These are phyloP conservation scores for Aplosporella prunicola DNA, from an alignment of 2,329 filamentous ascomycete species.

Conservation along the genomic window DNA sequence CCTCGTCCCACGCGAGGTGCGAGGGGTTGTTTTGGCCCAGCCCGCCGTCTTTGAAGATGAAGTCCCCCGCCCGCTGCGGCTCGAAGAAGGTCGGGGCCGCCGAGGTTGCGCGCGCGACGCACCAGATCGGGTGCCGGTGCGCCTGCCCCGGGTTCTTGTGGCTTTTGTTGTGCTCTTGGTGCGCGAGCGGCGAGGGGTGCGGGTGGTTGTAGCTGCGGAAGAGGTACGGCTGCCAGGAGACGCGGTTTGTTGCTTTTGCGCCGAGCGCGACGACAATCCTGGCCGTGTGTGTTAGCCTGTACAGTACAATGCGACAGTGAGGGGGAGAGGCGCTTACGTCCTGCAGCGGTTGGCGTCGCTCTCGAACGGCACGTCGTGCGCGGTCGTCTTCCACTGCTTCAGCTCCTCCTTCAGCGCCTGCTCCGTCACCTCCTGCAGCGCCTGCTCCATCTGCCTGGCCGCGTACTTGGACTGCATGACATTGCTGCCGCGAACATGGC, in stretches of 20 bases:
- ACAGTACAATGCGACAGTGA: no score
- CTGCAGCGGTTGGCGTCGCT: constrained; percentile 5
- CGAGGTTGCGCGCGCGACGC: constrained; percentile 14
- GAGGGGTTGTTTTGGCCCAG: constrained; percentile 14
- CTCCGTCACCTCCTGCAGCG: constrained; percentile 7
- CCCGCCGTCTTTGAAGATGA: constrained; percentile 12
- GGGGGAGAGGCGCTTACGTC: constrained; percentile 13
- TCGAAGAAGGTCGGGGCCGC: constrained; percentile 14
- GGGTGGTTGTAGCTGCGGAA: constrained; percentile 13
- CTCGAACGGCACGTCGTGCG: constrained; percentile 7
- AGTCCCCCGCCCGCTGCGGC: constrained; percentile 4
- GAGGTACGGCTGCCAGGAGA: constrained; percentile 6
- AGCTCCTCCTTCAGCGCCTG: neutral
- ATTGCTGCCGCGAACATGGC: neutral
- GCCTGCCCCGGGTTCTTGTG: constrained; percentile 12
- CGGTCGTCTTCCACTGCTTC: constrained; percentile 7
- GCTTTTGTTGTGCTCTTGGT: neutral
- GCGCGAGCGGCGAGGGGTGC: neutral
- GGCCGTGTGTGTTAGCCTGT: no score
- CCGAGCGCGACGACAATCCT: neutral
- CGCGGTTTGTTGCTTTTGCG: neutral
- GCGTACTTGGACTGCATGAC: constrained; percentile 10
- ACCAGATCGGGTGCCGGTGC: constrained; percentile 11
- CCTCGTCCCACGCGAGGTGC: constrained; percentile 11
- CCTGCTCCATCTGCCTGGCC: constrained; percentile 8